Evolutionary conservation across 208 protist species (phyloP).

Genomic region (Acanthamoeba sp.): DNA sequence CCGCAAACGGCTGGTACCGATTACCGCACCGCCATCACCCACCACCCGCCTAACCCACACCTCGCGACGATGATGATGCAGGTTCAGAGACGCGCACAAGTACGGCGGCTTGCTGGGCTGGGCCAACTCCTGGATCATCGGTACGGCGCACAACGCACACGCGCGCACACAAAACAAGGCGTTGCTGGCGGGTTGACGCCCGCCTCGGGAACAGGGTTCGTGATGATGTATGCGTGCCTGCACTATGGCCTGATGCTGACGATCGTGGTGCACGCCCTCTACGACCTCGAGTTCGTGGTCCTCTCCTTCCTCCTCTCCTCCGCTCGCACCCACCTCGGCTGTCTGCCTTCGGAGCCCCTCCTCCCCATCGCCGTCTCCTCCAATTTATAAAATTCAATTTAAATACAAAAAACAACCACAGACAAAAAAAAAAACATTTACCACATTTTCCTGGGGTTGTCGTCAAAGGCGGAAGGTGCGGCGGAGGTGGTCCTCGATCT

Average conservation of each 20-base stretch:
- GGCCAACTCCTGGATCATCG: constrained; percentile 65
- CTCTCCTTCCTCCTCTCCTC: background rate
- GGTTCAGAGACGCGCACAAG: constrained; percentile 57
- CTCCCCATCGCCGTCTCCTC: background rate
- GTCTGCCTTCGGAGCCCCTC: background rate
- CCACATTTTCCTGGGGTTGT: too few relatives aligned
- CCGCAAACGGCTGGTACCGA: constrained; percentile 62
- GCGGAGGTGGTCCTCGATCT: constrained; percentile 17
- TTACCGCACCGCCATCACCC: too few relatives aligned
- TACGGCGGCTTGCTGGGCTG: background rate
- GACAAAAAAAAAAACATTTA: too few relatives aligned
- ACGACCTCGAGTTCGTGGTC: constrained; percentile 62
- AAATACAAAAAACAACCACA: background rate
- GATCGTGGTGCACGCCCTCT: constrained; percentile 46
- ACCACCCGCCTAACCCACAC: background rate
- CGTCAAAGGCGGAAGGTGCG: background rate
- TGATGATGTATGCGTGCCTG: constrained; percentile 61
- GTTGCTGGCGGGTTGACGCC: background rate
- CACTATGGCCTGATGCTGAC: constrained; percentile 62
- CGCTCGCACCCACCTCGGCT: constrained; percentile 13
- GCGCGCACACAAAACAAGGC: too few relatives aligned
- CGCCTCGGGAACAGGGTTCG: background rate
- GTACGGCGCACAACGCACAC: background rate
- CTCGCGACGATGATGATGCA: background rate
- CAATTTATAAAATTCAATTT: too few relatives aligned